Evolutionary conservation across 2,329 filamentous ascomycete species (phyloP).

Genomic region (Raffaelea deltoideospora): DNA sequence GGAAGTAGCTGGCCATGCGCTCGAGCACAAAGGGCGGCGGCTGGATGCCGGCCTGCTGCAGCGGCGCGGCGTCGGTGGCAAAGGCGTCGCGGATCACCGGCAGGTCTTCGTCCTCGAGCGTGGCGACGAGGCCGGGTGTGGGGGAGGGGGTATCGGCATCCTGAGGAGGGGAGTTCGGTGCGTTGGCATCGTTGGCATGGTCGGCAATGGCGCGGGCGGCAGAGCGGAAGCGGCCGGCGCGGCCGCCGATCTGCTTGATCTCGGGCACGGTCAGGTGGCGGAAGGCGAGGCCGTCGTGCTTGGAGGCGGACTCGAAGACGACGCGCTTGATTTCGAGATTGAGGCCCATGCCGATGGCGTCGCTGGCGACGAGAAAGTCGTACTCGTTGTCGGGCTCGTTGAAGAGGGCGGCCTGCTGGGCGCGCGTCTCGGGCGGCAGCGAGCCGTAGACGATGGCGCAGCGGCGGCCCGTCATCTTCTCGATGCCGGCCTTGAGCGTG

Average conservation of each 20-base stretch:
- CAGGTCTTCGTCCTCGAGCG: conserved; percentile 58
- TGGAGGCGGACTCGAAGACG: conserved; percentile 66
- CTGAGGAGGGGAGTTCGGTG: no score
- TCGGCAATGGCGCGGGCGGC: conserved; percentile 38
- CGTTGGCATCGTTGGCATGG: no score
- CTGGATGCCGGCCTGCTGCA: conserved; percentile 57
- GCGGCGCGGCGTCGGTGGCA: conserved; percentile 43
- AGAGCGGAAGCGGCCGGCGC: conserved; percentile 74
- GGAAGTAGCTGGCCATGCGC: conserved; percentile 68
- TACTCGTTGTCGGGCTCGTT: conserved; percentile 94
- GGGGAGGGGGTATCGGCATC: no score
- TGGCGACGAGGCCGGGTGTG: conserved; percentile 58
- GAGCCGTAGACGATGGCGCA: conserved; percentile 90
- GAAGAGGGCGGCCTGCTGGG: conserved; percentile 81
- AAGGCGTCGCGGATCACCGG: conserved; percentile 47
- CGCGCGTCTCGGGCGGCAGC: conserved; percentile 81
- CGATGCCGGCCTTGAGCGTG: conserved; percentile 61
- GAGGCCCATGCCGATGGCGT: conserved; percentile 89
- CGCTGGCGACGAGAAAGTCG: conserved; percentile 67
- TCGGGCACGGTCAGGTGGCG: conserved; percentile 55
- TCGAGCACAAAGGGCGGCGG: conserved; percentile 59
- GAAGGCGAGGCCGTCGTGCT: conserved; percentile 48
- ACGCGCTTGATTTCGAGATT: conserved; percentile 87
- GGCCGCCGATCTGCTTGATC: conserved; percentile 86
- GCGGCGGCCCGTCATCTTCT: conserved; percentile 57